phyloP scores from a whole-genome alignment of 1,284 basidiomycete genomes.

The Coniferiporia sulphurascens region DNA sequence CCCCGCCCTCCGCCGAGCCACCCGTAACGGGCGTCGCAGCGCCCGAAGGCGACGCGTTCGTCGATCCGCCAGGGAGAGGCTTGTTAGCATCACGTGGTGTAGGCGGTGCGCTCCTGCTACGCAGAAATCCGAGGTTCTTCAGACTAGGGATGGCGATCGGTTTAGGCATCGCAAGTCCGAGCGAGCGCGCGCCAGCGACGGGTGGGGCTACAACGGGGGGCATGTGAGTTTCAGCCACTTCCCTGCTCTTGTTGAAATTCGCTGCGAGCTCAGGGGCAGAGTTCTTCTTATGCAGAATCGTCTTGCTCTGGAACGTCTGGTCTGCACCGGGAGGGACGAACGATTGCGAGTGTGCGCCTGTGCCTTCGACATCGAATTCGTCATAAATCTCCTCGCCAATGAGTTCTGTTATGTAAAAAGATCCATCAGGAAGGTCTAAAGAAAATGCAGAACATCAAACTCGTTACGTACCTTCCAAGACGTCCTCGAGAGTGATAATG shows the following conservation, averaged over 20 bases:
- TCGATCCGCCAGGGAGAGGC: constrained; percentile 15
- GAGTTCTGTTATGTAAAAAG: constrained; percentile 46
- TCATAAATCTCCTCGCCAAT: constrained; percentile 90
- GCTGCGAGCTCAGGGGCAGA: constrained; percentile 30
- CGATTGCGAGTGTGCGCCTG: constrained; percentile 49
- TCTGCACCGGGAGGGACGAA: constrained; percentile 43
- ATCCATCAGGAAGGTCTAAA: background rate
- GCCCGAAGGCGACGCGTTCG: constrained; percentile 16
- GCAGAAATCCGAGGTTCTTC: constrained; percentile 38
- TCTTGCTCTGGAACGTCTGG: constrained; percentile 20
- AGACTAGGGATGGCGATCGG: constrained; percentile 36
- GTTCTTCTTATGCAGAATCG: constrained; percentile 24
- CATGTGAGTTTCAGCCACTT: background rate
- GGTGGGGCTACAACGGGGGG: constrained; percentile 6
- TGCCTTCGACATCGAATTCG: constrained; percentile 75
- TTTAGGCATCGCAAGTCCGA: constrained; percentile 31
- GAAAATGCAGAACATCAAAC: too few relatives aligned
- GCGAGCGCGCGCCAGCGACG: constrained; percentile 4
- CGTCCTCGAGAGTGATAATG: constrained; percentile 91
- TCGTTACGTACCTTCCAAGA: constrained; percentile 65
- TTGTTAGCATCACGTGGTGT: constrained; percentile 33
- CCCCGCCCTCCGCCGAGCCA: background rate
- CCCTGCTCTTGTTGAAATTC: background rate
- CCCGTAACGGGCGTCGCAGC: constrained; percentile 14
- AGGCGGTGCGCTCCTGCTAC: constrained; percentile 56